Base-by-base conservation (phyloP, 192 early-diverging fungal genomes). In the Backusella morwellensis region DNA sequence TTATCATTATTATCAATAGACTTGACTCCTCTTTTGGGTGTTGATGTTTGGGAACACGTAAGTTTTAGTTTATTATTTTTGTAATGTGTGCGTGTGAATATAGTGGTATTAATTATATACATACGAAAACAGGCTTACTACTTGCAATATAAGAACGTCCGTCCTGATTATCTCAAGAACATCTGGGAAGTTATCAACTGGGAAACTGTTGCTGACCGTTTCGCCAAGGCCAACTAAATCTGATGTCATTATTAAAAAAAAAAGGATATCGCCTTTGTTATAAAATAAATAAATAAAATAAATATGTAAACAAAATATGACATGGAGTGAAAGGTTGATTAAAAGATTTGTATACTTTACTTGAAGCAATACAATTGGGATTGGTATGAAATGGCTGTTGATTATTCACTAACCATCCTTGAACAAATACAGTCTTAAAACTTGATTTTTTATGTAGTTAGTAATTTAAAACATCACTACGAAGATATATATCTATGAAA, bases 131-230 rank as follows among this genome's bases (percentile, higher is more conserved):
- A 92, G 85, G 96, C 97, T 21, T 98, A 97, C 86, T 98, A 99
- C 80, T 85, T 99, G 69, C 94, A 99, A 84, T 97, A 97, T 91
- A 96, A 96, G 88, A 97, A 99, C 84, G 97, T 93, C 54, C 94
- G 95, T 78, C 94, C 95, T n/a, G 95, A 97, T 69, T 99, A 99
- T 83, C 85, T 99, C 70, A 95, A 96, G 88, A 92, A 94, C 40
- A 91, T 97, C 73, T 99, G 96, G 96, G 91, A 92, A 32, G 94
- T 99, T 0, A 86, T 99, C 80, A 99, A 99, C 94, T 99, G 97
- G 97, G 95, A 97, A 90, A 93, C 94, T 74, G 97, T 98, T 40
- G 88, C 90, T 67, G 91, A 91, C 75, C 91, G 97, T 75, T 95
- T 92, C 82, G 91, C 91, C 75, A 91, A 91, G 68, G 93, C 86